Evolutionary conservation across 2,329 filamentous ascomycete species (phyloP), one percentile per base, ranked within the genome.

Genomic region (Dactylellina sp.): DNA sequence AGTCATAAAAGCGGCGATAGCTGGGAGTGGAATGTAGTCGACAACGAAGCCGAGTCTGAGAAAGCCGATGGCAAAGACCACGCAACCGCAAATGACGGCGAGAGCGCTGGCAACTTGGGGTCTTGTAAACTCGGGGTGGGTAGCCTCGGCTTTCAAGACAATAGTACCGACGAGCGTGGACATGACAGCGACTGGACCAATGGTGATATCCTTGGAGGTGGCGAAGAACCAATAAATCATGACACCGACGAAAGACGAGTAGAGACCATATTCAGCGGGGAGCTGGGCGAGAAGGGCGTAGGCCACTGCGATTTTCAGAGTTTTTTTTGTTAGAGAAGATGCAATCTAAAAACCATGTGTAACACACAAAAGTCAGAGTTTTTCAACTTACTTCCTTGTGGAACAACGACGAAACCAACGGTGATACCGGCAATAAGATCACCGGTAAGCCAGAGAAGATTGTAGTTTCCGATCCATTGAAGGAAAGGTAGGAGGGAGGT

Each of bases 141-240:
- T 80, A 6, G 61, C 61, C 28, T 75, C 28, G 44, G 91, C 88
- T 39, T 89, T 85, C 46, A 86, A 80, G 49, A 98, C 89, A 56
- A 98, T 89, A 60, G 90, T 90, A 47, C 95, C 95, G 1, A 92
- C 90, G 14, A 99, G 86, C 2, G 91, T 96, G 0, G 93, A 98
- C 86, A 98, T 91, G 77, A 98, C 95, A 39, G 95, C 95, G 53
- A 98, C 95, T 32, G 94, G 94, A 14, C 94, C 94, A 65, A 98
- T 98, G 7, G 94, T 97, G 79, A 99, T 98, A 81, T 99, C 94
- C 80, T 98, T 99, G 12, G 94, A 97, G 0, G 95, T 99, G 35
- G 93, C 95, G 79, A 98, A 98, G 80, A 97, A 91, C 94, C 94
- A 98, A 82, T 99, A 99, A 75, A 97, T 85, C 75, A 97, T 81